phyloP scores from a whole-genome alignment of 1,284 basidiomycete species.

The Xerocomus amazonicus region DNA sequence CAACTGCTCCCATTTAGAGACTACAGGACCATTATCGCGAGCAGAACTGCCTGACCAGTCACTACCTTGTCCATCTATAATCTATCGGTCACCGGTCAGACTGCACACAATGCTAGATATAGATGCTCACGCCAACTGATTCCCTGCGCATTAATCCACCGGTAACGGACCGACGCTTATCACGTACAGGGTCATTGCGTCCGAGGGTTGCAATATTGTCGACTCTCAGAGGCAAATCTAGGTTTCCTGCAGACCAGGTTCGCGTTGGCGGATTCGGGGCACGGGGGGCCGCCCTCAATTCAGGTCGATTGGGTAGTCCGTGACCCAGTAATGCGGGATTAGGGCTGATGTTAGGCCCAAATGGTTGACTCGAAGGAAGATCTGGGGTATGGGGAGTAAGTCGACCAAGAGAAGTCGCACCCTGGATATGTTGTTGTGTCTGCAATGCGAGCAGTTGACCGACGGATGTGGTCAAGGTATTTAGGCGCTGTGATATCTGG shows the following conservation, averaged over 20 bases:
- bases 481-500: slow-evolving; percentile 75
- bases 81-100: slow-evolving; percentile 34
- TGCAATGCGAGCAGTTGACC: slow-evolving; percentile 78
- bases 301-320: slow-evolving; percentile 57
- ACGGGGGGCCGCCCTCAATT: slow-evolving; percentile 51
- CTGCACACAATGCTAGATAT: background rate
- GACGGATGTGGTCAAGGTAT: slow-evolving; percentile 81
- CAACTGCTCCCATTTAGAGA: slow-evolving; percentile 96
- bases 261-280: slow-evolving; percentile 67
- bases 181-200: slow-evolving; percentile 40
- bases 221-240: slow-evolving; percentile 65
- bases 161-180: slow-evolving; percentile 75
- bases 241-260: slow-evolving; percentile 76
- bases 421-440: slow-evolving; percentile 63
- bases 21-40: slow-evolving; percentile 77
- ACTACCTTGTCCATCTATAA: slow-evolving; percentile 50
- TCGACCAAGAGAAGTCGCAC: slow-evolving; percentile 40
- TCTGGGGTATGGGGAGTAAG: slow-evolving; percentile 47
- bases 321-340: slow-evolving; percentile 48
- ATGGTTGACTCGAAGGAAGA: slow-evolving; percentile 46
- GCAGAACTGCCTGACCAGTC: slow-evolving; percentile 50
- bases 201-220: slow-evolving; percentile 35
- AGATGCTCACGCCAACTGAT: slow-evolving; percentile 61
- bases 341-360: slow-evolving; percentile 38
- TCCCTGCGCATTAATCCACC: slow-evolving; percentile 63